Conservation (phyloP, 768 basidiomycete species). For the Peribolospora baueri region DNA sequence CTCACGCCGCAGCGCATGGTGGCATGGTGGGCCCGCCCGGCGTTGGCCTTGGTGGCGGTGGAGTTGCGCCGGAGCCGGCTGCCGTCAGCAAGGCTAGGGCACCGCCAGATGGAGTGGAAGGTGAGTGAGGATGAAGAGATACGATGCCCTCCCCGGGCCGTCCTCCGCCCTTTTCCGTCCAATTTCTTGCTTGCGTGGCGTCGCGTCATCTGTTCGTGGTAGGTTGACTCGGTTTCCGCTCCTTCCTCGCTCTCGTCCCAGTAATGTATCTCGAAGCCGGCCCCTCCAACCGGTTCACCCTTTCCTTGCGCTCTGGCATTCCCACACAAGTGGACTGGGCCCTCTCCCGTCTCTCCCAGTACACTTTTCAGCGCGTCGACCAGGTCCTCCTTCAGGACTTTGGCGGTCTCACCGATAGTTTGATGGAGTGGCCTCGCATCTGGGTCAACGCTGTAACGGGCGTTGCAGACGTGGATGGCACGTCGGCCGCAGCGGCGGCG, state of each 20-base stretch:
- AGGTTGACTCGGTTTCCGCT: no score
- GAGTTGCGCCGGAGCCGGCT: no score
- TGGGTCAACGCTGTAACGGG: slow-evolving; percentile 28
- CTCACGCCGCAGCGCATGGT: no score
- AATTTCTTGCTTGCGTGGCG: no score
- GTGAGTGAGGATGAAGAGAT: no score
- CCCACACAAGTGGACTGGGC: slow-evolving; percentile 68
- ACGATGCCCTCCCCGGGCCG: no score
- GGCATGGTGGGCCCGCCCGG: no score
- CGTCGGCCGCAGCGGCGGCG: slow-evolving; percentile 31
- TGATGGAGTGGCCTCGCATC: slow-evolving; percentile 34
- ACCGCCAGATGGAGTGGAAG: no score
- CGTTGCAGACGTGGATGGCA: slow-evolving; percentile 31
- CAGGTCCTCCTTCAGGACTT: slow-evolving; percentile 44
- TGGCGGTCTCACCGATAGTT: slow-evolving; percentile 54
- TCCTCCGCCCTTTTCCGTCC: no score
- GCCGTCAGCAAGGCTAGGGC: no score
- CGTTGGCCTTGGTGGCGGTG: no score
- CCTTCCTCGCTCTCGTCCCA: neutral
- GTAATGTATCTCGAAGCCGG: slow-evolving; percentile 46
- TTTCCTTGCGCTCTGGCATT: slow-evolving; percentile 64
- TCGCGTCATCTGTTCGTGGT: no score
- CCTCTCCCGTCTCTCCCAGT: slow-evolving; percentile 55
- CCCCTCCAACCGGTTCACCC: slow-evolving; percentile 65
- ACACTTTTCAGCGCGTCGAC: slow-evolving; percentile 42